phyloP scores from a whole-genome alignment of 495 filamentous ascomycete genomes.

The Aspergillus taichungensis region DNA sequence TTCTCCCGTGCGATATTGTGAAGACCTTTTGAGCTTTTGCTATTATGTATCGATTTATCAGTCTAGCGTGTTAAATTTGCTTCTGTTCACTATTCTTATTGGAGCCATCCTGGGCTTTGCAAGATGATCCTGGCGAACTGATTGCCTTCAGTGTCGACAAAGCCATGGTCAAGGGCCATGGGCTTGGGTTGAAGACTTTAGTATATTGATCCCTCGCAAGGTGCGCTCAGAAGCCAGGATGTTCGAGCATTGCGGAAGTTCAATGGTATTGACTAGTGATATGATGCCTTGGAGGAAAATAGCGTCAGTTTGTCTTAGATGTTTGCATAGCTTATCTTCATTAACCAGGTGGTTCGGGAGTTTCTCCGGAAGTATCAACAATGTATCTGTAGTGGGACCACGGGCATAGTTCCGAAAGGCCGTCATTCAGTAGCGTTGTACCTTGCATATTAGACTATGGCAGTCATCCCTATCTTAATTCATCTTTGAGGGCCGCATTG shows the following conservation, averaged over 20 bases:
- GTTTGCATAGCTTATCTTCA: constrained; percentile 16
- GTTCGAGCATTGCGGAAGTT: not conserved
- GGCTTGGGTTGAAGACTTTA: constrained; percentile 1
- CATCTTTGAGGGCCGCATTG: no score
- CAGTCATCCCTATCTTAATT: no score
- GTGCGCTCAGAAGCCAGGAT: not conserved
- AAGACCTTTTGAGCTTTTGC: constrained; percentile 1
- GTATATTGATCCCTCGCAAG: constrained; percentile 7
- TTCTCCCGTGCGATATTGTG: not conserved
- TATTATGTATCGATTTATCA: constrained; percentile 15
- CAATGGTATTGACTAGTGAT: constrained; percentile 3
- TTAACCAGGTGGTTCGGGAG: constrained; percentile 7
- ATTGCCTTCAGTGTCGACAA: constrained; percentile 1
- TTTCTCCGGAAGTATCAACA: not conserved
- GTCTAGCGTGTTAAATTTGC: constrained; percentile 16
- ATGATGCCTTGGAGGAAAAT: constrained; percentile 12
- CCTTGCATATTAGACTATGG: no score
- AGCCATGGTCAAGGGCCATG: not conserved
- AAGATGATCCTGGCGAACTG: constrained; percentile 5
- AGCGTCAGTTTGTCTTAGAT: constrained; percentile 17
- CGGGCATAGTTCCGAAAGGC: no score
- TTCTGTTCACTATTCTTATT: constrained; percentile 12
- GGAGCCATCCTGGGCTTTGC: not conserved
- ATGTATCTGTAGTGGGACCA: no score
- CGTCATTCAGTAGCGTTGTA: no score